Evolutionary conservation across 257 asterid species (phyloP).

Genomic region (Scutellaria minor): DNA sequence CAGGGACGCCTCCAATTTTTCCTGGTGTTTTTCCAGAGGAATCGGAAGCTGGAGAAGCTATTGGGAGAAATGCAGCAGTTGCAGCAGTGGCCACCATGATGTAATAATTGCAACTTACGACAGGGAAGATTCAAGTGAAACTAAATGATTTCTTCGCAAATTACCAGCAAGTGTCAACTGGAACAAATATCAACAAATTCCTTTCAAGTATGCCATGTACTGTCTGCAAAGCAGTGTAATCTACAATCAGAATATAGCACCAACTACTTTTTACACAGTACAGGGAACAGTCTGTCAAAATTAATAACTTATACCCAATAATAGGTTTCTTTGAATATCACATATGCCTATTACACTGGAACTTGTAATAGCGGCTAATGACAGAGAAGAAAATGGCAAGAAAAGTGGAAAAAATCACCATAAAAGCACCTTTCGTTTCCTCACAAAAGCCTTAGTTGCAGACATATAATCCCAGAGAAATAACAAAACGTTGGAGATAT

Average conservation of each 20-base stretch:
- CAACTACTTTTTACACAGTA: not conserved
- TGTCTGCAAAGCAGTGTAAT: conserved; percentile 38
- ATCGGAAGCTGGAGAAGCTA: conserved; percentile 63
- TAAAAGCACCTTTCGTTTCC: not conserved
- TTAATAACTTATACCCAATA: not conserved
- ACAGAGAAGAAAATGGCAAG: not conserved
- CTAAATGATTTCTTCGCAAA: conserved; percentile 26
- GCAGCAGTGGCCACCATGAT: conserved; percentile 87
- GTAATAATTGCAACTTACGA: conserved; percentile 24
- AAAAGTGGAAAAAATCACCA: conserved; percentile 9
- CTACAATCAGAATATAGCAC: conserved; percentile 23
- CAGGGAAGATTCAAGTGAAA: conserved; percentile 14
- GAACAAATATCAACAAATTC: conserved; percentile 30
- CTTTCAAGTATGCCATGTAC: conserved; percentile 24
- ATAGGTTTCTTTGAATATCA: not conserved
- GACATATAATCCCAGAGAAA: conserved; percentile 1
- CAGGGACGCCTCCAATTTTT: conserved; percentile 61
- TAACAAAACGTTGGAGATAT: not conserved
- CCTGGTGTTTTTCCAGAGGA: conserved; percentile 67
- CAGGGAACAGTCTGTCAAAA: not conserved
- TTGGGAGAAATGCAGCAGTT: conserved; percentile 68
- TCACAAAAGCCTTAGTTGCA: not conserved
- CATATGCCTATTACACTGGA: not conserved
- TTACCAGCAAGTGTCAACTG: conserved; percentile 26
- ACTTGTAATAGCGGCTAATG: not conserved